Percentiles rank a stretch among this genome's conserved stretches.
phyloP scores from a whole-genome alignment of 2,329 filamentous ascomycete species.

The Colletotrichum sp. region DNA sequence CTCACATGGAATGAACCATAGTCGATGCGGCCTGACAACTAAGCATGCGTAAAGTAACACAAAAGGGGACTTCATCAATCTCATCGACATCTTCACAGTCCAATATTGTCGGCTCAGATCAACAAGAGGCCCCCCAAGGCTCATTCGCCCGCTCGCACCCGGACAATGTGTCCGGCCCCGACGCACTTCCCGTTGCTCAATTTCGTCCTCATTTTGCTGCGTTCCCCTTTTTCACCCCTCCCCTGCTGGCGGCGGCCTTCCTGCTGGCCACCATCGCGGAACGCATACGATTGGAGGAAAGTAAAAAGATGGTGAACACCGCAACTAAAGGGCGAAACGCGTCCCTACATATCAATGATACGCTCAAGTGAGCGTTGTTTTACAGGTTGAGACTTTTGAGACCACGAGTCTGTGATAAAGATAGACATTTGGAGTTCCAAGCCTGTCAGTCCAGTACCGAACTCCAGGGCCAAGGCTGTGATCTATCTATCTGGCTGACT shows the following conservation, averaged over 20 bases:
- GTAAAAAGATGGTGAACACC: not conserved
- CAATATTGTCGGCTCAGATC: not conserved
- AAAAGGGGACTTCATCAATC: not conserved
- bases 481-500: not conserved
- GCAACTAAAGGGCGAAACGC: not conserved
- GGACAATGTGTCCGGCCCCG: not conserved
- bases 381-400: not conserved
- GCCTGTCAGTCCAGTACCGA: not conserved
- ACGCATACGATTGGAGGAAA: not conserved
- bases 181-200: not conserved
- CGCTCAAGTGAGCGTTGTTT: not conserved
- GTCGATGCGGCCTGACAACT: not conserved
- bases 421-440: not conserved
- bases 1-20: not conserved
- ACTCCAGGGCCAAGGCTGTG: not conserved
- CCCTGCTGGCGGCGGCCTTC: not conserved
- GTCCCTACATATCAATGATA: not conserved
- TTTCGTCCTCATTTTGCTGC: not conserved
- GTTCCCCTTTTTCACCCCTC: not conserved
- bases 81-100: not conserved
- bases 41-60: not conserved
- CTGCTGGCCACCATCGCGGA: not conserved
- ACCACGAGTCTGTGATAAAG: not conserved
- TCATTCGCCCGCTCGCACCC: not conserved
- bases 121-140: not conserved